A percentile compares a stretch with the other conserved stretches of the same genome.
phyloP scores from a whole-genome alignment of 1,284 basidiomycete genomes.

The Pseudozyma sp. region DNA sequence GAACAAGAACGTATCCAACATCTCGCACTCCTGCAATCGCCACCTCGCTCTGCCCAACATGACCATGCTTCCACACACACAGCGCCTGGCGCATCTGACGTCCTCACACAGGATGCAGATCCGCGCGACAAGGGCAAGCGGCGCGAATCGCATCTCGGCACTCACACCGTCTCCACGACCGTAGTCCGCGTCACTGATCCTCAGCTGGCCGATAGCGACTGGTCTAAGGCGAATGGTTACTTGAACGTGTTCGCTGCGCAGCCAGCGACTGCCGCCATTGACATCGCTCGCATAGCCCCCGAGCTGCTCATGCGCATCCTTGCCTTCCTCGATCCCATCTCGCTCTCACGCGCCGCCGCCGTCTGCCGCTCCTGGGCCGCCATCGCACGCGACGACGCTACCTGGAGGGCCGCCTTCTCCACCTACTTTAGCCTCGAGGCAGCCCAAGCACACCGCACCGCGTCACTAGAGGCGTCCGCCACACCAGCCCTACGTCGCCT shows the following conservation, averaged over 20 bases:
- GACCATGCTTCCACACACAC: not conserved
- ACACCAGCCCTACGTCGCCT: conserved; percentile 72
- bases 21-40: not conserved
- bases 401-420: conserved; percentile 84
- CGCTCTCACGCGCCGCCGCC: conserved; percentile 75
- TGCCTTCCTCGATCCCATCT: conserved; percentile 78
- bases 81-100: conserved; percentile 2
- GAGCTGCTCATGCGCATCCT: conserved; percentile 84
- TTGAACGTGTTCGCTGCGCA: conserved; percentile 68
- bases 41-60: conserved; percentile 15
- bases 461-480: conserved; percentile 69
- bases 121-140: conserved; percentile 22
- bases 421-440: conserved; percentile 75
- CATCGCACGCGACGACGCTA: conserved; percentile 81
- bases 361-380: conserved; percentile 75
- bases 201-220: not conserved
- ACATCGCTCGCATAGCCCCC: conserved; percentile 70
- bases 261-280: not conserved
- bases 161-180: conserved; percentile 12
- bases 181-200: conserved; percentile 42
- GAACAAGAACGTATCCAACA: conserved; percentile 11
- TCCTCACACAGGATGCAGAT: not conserved
- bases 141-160: conserved; percentile 3
- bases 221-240: not conserved
- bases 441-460: conserved; percentile 74